Percentiles rank a stretch among this genome's conserved stretches.
These are phyloP conservation scores for Dendrobium huoshanense DNA, from an alignment of 106 monocot species.

Conservation along the genomic window DNA sequence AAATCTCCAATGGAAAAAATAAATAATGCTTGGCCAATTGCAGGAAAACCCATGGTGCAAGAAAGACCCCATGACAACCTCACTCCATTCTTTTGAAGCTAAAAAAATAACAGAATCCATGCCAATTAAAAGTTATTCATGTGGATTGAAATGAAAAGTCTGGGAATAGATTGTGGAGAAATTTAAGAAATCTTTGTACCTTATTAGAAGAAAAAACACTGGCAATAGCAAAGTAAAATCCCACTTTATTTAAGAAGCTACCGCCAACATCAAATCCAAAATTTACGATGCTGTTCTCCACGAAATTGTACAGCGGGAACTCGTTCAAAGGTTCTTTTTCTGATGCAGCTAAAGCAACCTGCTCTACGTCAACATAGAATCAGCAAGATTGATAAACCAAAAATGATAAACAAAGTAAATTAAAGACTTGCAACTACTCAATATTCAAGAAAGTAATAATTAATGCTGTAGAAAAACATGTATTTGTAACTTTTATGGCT, in stretches of 20 bases:
- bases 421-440: not conserved
- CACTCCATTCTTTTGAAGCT: conserved; percentile 70
- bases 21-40: conserved; percentile 38
- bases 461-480: not conserved
- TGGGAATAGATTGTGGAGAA: not conserved
- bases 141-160: not conserved
- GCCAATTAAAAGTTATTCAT: not conserved
- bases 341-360: conserved; percentile 62
- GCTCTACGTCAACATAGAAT: conserved; percentile 5
- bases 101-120: conserved; percentile 1
- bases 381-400: not conserved
- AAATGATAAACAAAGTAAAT: not conserved
- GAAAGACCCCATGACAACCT: conserved; percentile 64
- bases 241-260: conserved; percentile 13
- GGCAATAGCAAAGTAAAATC: conserved; percentile 69
- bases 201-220: conserved; percentile 48
- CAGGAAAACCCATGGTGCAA: conserved; percentile 65
- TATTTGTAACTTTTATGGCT: not conserved
- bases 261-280: conserved; percentile 29
- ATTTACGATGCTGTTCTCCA: conserved; percentile 21
- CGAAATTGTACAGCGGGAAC: conserved; percentile 35
- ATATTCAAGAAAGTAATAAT: not conserved
- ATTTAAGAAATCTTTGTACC: conserved; percentile 24
- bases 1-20: conserved; percentile 33
- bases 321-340: conserved; percentile 4